A percentile compares a stretch with the other conserved stretches of the same genome.
Conservation (phyloP, 805 yeast genomes). For the Lachancea quebecensis region DNA sequence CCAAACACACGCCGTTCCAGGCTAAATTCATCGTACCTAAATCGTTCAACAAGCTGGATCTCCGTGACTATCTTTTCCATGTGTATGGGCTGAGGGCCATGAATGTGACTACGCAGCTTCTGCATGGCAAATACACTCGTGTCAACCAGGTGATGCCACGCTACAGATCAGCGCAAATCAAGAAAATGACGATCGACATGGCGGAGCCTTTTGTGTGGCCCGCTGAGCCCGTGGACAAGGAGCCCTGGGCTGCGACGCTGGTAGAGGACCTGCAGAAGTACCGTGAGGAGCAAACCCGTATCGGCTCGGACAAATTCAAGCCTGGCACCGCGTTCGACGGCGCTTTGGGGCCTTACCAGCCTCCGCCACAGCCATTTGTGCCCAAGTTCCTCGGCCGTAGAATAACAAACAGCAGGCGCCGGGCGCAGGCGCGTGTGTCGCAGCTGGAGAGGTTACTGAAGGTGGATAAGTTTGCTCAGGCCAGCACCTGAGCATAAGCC, state of each 20-base stretch:
- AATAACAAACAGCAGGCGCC: slow-evolving; percentile 40
- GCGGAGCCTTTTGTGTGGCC: slow-evolving; percentile 97
- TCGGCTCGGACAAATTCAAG: slow-evolving; percentile 62
- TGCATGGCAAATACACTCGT: slow-evolving; percentile 63
- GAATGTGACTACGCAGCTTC: slow-evolving; percentile 78
- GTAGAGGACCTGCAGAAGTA: slow-evolving; percentile 45
- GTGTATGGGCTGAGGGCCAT: slow-evolving; percentile 86
- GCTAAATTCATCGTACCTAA: slow-evolving; percentile 94
- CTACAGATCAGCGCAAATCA: slow-evolving; percentile 70
- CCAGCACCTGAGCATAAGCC: background rate
- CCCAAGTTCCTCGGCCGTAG: slow-evolving; percentile 42
- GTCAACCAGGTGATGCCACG: slow-evolving; percentile 57
- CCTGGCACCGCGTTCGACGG: slow-evolving; percentile 76
- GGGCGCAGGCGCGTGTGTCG: slow-evolving; percentile 12
- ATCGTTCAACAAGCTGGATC: slow-evolving; percentile 86
- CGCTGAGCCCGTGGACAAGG: slow-evolving; percentile 42
- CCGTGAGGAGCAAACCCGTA: slow-evolving; percentile 41
- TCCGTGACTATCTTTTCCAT: slow-evolving; percentile 88
- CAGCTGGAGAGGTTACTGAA: slow-evolving; percentile 14
- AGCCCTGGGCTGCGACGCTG: slow-evolving; percentile 36
- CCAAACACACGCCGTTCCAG: slow-evolving; percentile 95
- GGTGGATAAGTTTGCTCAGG: slow-evolving; percentile 11
- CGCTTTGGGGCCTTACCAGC: slow-evolving; percentile 46
- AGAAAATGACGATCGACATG: slow-evolving; percentile 97
- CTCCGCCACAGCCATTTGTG: slow-evolving; percentile 60